These are phyloP conservation scores for Moesziomyces parantarcticus DNA, from an alignment of 1,284 basidiomycete genomes.

Conservation along the genomic window DNA sequence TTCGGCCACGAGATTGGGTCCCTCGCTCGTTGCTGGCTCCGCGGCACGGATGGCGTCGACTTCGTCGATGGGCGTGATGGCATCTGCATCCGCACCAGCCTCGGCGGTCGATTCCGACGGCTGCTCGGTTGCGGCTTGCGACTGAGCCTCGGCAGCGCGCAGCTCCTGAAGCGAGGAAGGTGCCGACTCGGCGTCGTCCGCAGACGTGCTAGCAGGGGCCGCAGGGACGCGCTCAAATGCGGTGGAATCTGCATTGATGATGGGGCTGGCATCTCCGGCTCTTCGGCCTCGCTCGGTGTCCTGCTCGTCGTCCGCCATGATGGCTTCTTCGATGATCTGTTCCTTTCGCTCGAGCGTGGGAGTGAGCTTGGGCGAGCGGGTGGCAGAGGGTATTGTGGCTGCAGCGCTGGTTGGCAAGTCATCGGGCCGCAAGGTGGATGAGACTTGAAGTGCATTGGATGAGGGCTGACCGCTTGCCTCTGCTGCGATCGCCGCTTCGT, in stretches of 20 bases:
- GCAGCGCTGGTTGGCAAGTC: slow-evolving; percentile 12
- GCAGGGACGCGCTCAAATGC: neutral
- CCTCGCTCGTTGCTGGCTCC: slow-evolving; percentile 6
- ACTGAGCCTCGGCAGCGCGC: slow-evolving; percentile 11
- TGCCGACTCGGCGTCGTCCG: slow-evolving; percentile 29
- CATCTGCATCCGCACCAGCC: slow-evolving; percentile 19
- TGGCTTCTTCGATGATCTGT: slow-evolving; percentile 52
- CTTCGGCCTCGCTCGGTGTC: slow-evolving; percentile 18
- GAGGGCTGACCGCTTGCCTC: slow-evolving; percentile 48
- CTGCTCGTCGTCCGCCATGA: slow-evolving; percentile 35
- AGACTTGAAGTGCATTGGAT: slow-evolving; percentile 29
- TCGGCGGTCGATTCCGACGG: neutral
- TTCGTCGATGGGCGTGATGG: slow-evolving; percentile 27
- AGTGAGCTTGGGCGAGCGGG: slow-evolving; percentile 30
- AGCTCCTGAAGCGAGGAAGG: slow-evolving; percentile 31
- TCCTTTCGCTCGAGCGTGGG: slow-evolving; percentile 33
- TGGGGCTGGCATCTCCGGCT: slow-evolving; percentile 8
- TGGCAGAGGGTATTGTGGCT: slow-evolving; percentile 6
- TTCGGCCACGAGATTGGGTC: slow-evolving; percentile 39
- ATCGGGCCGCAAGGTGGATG: slow-evolving; percentile 33
- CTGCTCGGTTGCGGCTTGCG: slow-evolving; percentile 1
- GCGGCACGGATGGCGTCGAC: slow-evolving; percentile 6
- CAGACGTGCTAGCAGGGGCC: slow-evolving; percentile 13
- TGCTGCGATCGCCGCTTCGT: slow-evolving; percentile 44
- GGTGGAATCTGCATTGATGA: neutral